A percentile compares a stretch with the other conserved stretches of the same genome.
Conservation (phyloP, 768 basidiomycete genomes). For the Tricholoma bakamatsutake region DNA sequence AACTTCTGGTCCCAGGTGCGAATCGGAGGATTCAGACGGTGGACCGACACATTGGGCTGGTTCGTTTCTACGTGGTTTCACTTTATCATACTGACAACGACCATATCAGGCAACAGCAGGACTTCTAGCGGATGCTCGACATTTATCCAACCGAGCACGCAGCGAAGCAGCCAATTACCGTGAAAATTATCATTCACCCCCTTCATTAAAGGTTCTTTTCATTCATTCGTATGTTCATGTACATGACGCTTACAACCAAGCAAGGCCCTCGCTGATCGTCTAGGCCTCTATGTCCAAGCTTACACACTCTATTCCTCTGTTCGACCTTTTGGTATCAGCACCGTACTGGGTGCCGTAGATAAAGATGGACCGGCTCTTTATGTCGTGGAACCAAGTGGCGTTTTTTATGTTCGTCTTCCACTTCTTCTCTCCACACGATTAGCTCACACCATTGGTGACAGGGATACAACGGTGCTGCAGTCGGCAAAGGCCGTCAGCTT, state of each 20-base stretch:
- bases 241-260: neutral
- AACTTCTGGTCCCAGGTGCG: slow-evolving; percentile 87
- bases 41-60: slow-evolving; percentile 92
- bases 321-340: slow-evolving; percentile 93
- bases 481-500: slow-evolving; percentile 95
- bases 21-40: slow-evolving; percentile 93
- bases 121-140: slow-evolving; percentile 88
- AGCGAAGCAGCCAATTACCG: slow-evolving; percentile 77
- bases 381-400: slow-evolving; percentile 92
- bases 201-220: slow-evolving; percentile 70
- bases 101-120: slow-evolving; percentile 82
- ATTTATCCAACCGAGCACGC: slow-evolving; percentile 76
- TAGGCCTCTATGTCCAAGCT: slow-evolving; percentile 87
- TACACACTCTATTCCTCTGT: slow-evolving; percentile 99
- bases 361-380: slow-evolving; percentile 81
- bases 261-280: slow-evolving; percentile 54
- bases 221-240: neutral
- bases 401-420: slow-evolving; percentile 64
- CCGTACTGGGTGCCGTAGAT: slow-evolving; percentile 86
- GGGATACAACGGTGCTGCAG: slow-evolving; percentile 96
- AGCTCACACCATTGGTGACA: slow-evolving; percentile 21
- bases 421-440: neutral
- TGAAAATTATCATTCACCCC: slow-evolving; percentile 64
- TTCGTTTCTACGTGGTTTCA: slow-evolving; percentile 25
- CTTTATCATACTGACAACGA: neutral